A percentile compares a stretch with the other conserved stretches of the same genome.
These are phyloP conservation scores for Lobosporangium transversale DNA, from an alignment of 192 early-diverging fungal genomes.

Conservation along the genomic window DNA sequence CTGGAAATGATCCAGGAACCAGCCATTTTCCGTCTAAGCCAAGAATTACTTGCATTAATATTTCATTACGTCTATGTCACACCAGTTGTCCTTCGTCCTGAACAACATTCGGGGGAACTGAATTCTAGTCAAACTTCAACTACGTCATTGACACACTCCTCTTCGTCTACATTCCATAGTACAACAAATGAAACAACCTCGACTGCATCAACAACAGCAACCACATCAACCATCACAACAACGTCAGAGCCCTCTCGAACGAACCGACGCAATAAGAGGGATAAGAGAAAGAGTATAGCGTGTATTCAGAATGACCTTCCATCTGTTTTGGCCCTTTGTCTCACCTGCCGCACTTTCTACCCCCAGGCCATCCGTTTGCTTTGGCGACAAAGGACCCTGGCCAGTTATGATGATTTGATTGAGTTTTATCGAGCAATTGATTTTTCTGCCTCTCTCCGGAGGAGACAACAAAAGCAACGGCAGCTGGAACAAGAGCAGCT, in stretches of 20 bases:
- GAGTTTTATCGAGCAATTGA: constrained; percentile 51
- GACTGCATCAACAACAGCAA: constrained; percentile 4
- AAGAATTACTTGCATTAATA: constrained; percentile 38
- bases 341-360: constrained; percentile 47
- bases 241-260: constrained; percentile 1
- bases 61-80: constrained; percentile 53
- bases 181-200: not conserved
- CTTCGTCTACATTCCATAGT: not conserved
- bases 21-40: constrained; percentile 42
- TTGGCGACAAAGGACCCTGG: constrained; percentile 47
- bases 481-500: constrained; percentile 10
- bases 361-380: constrained; percentile 48
- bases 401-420: constrained; percentile 31
- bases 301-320: constrained; percentile 46
- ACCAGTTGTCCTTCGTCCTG: constrained; percentile 37
- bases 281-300: constrained; percentile 11
- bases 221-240: not conserved
- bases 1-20: constrained; percentile 12
- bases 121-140: constrained; percentile 12
- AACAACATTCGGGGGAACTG: constrained; percentile 3
- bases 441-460: constrained; percentile 29
- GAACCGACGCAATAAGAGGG: constrained; percentile 10
- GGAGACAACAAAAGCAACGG: constrained; percentile 39
- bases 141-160: not conserved
- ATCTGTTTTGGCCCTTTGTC: constrained; percentile 36